Evolutionary conservation across 2,329 filamentous ascomycete species (phyloP).

Genomic region (Aspergillus sp.): DNA sequence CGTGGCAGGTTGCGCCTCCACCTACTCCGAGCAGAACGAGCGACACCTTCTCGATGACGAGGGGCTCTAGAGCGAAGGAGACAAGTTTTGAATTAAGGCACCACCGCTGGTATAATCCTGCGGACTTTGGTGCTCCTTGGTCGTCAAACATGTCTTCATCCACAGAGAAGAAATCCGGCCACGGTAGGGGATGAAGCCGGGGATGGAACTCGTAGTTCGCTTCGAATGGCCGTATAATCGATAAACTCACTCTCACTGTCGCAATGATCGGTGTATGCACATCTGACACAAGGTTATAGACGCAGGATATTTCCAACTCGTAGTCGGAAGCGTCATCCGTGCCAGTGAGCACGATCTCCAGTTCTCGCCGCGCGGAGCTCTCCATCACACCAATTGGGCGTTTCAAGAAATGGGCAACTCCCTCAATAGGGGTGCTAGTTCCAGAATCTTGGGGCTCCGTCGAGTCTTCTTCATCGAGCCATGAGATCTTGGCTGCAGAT

Average conservation of each 20-base stretch:
- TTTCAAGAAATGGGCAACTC: constrained; percentile 31
- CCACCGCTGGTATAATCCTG: constrained; percentile 79
- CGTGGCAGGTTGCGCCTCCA: constrained; percentile 61
- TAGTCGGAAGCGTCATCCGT: constrained; percentile 55
- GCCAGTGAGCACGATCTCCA: constrained; percentile 52
- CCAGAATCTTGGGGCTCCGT: constrained; percentile 18
- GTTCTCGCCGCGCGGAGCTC: constrained; percentile 27
- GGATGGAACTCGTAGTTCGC: constrained; percentile 86
- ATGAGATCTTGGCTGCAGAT: constrained; percentile 45
- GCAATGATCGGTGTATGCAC: constrained; percentile 78
- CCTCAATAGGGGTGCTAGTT: constrained; percentile 27
- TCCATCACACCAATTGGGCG: constrained; percentile 35
- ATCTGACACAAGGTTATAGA: constrained; percentile 79
- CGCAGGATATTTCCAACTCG: constrained; percentile 69
- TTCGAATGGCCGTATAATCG: constrained; percentile 81
- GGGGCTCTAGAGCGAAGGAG: constrained; percentile 69
- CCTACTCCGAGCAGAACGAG: constrained; percentile 62
- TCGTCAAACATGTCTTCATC: constrained; percentile 42
- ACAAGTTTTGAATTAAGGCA: constrained; percentile 67
- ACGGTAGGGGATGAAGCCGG: constrained; percentile 71
- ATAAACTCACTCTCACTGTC: constrained; percentile 65
- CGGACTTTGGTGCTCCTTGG: constrained; percentile 32
- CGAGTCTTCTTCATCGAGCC: constrained; percentile 41
- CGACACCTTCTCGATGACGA: constrained; percentile 63
- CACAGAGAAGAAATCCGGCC: constrained; percentile 82